Evolutionary conservation across 2,329 filamentous ascomycete species (phyloP).

Genomic region (Nemania diffusa): DNA sequence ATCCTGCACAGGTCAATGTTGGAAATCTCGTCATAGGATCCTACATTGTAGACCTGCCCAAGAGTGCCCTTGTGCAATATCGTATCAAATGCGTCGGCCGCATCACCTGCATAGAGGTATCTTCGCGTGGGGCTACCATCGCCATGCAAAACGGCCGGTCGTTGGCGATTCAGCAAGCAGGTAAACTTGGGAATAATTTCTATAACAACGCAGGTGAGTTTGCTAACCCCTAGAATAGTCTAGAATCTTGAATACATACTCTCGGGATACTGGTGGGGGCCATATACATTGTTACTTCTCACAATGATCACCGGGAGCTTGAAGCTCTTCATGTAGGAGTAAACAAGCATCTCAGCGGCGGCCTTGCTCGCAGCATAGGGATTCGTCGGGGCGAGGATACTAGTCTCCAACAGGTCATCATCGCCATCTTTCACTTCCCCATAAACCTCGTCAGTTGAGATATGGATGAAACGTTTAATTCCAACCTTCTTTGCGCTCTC

Average conservation of each 20-base stretch:
- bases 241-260: constrained; percentile 62
- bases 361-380: constrained; percentile 85
- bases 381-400: constrained; percentile 81
- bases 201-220: constrained; percentile 49
- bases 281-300: constrained; percentile 86
- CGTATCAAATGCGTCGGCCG: constrained; percentile 83
- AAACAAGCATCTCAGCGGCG: constrained; percentile 86
- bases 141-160: constrained; percentile 78
- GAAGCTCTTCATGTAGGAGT: constrained; percentile 86
- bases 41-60: constrained; percentile 85
- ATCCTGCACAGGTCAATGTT: constrained; percentile 75
- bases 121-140: constrained; percentile 78
- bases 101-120: constrained; percentile 83
- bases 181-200: constrained; percentile 88
- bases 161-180: constrained; percentile 72
- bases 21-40: constrained; percentile 80
- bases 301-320: constrained; percentile 83
- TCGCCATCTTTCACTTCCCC: constrained; percentile 79
- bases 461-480: constrained; percentile 80
- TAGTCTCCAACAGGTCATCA: constrained; percentile 77
- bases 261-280: constrained; percentile 84
- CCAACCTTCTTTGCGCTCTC: constrained; percentile 79
- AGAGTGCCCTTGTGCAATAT: constrained; percentile 81
- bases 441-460: constrained; percentile 88
- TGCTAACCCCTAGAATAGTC: background rate